A percentile compares a stretch with the other conserved stretches of the same genome.
Conservation (phyloP, 2,329 filamentous ascomycete genomes). For the Hypoxylon sp. region DNA sequence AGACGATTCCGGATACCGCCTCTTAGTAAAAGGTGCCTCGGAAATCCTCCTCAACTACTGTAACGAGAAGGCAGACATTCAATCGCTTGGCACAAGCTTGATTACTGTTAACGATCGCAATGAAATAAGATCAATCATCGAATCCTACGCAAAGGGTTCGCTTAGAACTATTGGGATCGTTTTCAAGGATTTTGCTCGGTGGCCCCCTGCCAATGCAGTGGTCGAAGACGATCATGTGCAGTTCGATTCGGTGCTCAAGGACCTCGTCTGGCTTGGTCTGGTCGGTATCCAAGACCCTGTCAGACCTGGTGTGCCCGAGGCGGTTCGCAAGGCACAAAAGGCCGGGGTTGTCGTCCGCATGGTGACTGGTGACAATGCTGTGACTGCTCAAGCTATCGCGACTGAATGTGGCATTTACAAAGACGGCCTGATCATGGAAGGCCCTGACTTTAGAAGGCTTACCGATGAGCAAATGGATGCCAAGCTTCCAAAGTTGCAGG, state of each 20-base stretch:
- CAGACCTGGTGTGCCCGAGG: constrained; percentile 75
- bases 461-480: constrained; percentile 71
- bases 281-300: constrained; percentile 84
- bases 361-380: constrained; percentile 81
- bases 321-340: constrained; percentile 75
- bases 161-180: constrained; percentile 82
- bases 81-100: constrained; percentile 60
- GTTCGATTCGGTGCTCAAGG: constrained; percentile 73
- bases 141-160: constrained; percentile 74
- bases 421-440: constrained; percentile 77
- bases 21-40: constrained; percentile 70
- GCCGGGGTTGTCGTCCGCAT: constrained; percentile 81
- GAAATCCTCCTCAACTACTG: constrained; percentile 67
- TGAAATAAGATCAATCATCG: constrained; percentile 68
- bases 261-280: constrained; percentile 81
- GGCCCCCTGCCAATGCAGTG: constrained; percentile 77
- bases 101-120: constrained; percentile 71
- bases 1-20: constrained; percentile 61
- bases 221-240: constrained; percentile 73
- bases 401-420: constrained; percentile 79
- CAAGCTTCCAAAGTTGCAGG: constrained; percentile 71
- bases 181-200: constrained; percentile 79
- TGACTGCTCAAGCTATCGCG: constrained; percentile 81
- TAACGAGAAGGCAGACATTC: constrained; percentile 52
- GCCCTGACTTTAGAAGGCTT: constrained; percentile 75